Conservation (phyloP, 2,329 filamentous ascomycete species). For the Fusarium sp. region DNA sequence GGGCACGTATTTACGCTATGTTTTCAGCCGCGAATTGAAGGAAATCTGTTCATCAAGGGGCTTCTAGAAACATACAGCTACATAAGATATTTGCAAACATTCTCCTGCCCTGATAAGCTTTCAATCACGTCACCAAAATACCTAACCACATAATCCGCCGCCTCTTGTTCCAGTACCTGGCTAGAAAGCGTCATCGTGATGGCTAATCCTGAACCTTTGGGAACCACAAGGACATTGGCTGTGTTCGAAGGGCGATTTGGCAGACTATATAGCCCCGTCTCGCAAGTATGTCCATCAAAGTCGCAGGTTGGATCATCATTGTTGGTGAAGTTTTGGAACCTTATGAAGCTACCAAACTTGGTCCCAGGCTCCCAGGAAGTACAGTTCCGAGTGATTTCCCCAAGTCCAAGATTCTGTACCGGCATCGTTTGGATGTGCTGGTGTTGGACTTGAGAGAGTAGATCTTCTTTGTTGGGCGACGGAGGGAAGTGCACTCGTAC, state of each 20-base stretch:
- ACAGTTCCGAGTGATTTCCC: neutral
- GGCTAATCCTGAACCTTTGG: neutral
- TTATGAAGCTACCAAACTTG: constrained; percentile 3
- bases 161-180: neutral
- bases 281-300: neutral
- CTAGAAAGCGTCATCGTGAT: constrained; percentile 5
- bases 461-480: neutral
- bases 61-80: neutral
- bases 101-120: neutral
- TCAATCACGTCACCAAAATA: constrained; percentile 1
- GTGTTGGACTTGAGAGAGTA: neutral
- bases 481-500: constrained; percentile 1
- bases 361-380: neutral
- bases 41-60: too few relatives aligned
- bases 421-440: constrained; percentile 4
- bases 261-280: neutral
- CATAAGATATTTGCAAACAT: neutral
- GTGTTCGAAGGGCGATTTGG: neutral
- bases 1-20: too few relatives aligned
- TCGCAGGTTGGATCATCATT: neutral
- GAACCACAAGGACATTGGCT: constrained; percentile 9
- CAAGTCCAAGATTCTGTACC: neutral
- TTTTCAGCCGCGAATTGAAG: too few relatives aligned
- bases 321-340: constrained; percentile 13
- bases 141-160: neutral